These are phyloP conservation scores for Trichoderma koningiopsis DNA, from an alignment of 2,329 filamentous ascomycete species.

Conservation along the genomic window DNA sequence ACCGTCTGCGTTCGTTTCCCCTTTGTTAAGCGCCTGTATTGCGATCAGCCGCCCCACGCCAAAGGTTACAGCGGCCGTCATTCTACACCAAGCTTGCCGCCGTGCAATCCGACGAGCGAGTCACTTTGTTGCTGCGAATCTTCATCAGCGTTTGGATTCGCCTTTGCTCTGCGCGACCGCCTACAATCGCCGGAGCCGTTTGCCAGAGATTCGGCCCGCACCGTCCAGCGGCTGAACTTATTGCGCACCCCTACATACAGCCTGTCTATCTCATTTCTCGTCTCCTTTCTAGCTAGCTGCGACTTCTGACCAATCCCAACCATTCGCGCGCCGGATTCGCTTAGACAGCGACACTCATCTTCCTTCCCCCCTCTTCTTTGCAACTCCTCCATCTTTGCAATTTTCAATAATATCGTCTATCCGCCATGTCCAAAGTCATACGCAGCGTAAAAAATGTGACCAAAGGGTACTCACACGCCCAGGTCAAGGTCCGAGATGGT, in stretches of 20 bases:
- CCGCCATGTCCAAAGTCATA: constrained; percentile 91
- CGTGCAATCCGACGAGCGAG: constrained; percentile 13
- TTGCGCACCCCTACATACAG: constrained; percentile 10
- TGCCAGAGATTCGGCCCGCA: background rate
- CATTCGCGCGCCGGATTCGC: background rate
- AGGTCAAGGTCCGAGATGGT: constrained; percentile 99
- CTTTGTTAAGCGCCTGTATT: constrained; percentile 25
- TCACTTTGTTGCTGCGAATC: background rate
- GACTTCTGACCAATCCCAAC: background rate
- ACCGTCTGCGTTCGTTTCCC: constrained; percentile 6
- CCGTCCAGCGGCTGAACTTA: constrained; percentile 12
- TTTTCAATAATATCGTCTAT: constrained; percentile 29
- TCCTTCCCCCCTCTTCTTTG: background rate
- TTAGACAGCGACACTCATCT: background rate
- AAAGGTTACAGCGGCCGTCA: background rate
- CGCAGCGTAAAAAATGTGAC: constrained; percentile 99
- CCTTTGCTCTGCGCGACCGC: background rate
- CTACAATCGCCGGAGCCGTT: background rate
- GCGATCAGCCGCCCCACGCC: constrained; percentile 25
- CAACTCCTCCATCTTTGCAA: background rate
- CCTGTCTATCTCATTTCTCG: constrained; percentile 9
- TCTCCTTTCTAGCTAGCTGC: constrained; percentile 21
- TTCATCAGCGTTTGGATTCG: constrained; percentile 5
- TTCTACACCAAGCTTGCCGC: constrained; percentile 14
- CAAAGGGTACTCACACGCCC: constrained; percentile 94